phyloP scores from a whole-genome alignment of 176 grass and related monocot genomes.

The Oryza punctata region DNA sequence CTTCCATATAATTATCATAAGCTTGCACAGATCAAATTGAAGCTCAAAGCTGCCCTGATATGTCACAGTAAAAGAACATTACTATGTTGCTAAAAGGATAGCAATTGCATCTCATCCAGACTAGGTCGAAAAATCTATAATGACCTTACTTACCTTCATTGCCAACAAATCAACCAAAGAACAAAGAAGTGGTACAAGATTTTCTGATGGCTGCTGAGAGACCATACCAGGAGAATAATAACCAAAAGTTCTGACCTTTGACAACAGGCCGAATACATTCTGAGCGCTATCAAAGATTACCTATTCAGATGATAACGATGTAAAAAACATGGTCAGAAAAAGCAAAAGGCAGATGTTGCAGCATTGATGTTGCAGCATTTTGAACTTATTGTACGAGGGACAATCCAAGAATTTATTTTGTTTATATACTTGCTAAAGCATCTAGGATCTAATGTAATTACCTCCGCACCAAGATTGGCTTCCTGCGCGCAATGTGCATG shows the following conservation, averaged over 20 bases:
- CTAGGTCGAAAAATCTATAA: neutral
- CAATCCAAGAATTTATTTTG: neutral
- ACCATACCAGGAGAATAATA: slow-evolving; percentile 37
- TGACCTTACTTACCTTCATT: slow-evolving; percentile 66
- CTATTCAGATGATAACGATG: slow-evolving; percentile 43
- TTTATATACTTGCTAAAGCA: neutral
- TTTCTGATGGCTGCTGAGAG: slow-evolving; percentile 40
- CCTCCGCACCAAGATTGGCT: slow-evolving; percentile 57
- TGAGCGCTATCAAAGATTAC: slow-evolving; percentile 55
- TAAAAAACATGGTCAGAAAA: slow-evolving; percentile 33
- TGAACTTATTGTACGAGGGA: neutral
- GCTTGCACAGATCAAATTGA: slow-evolving; percentile 74
- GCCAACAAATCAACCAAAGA: slow-evolving; percentile 77
- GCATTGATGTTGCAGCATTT: slow-evolving; percentile 5
- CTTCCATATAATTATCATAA: slow-evolving; percentile 64
- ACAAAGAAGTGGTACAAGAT: slow-evolving; percentile 71
- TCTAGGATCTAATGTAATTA: slow-evolving; percentile 32
- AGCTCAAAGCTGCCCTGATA: slow-evolving; percentile 74
- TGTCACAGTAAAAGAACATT: slow-evolving; percentile 27
- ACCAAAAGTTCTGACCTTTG: slow-evolving; percentile 33
- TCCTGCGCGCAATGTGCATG: slow-evolving; percentile 84
- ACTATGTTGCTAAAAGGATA: slow-evolving; percentile 38
- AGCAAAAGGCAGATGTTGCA: slow-evolving; percentile 20
- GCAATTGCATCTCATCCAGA: slow-evolving; percentile 8
- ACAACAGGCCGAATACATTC: slow-evolving; percentile 59